Conservation (phyloP, 441 rosid species). For the Erysimum cheiri region DNA sequence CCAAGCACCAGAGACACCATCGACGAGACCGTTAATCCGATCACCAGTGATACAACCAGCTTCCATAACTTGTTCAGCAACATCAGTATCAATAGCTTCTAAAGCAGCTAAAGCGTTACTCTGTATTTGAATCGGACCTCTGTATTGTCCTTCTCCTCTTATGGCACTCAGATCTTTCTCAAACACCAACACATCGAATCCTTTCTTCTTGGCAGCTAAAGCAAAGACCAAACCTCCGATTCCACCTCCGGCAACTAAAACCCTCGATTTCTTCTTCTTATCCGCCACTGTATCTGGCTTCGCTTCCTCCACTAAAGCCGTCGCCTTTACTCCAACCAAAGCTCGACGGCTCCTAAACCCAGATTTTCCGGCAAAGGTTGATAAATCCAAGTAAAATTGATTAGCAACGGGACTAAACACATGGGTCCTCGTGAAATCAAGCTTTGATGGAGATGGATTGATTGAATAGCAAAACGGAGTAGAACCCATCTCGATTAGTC, state of each 20-base stretch:
- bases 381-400: slow-evolving; percentile 49
- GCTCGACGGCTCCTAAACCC: slow-evolving; percentile 36
- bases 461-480: slow-evolving; percentile 59
- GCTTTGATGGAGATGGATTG: slow-evolving; percentile 53
- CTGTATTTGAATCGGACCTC: slow-evolving; percentile 93
- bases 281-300: slow-evolving; percentile 13
- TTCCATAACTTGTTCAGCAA: slow-evolving; percentile 80
- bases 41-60: slow-evolving; percentile 94
- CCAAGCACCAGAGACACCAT: slow-evolving; percentile 92
- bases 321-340: slow-evolving; percentile 49
- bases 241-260: slow-evolving; percentile 92
- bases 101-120: slow-evolving; percentile 95
- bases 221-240: slow-evolving; percentile 91
- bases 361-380: slow-evolving; percentile 45
- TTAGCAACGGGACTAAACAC: slow-evolving; percentile 49
- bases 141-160: slow-evolving; percentile 93
- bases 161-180: slow-evolving; percentile 89
- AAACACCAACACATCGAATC: slow-evolving; percentile 84
- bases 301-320: slow-evolving; percentile 44
- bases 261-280: slow-evolving; percentile 54
- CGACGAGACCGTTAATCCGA: slow-evolving; percentile 91
- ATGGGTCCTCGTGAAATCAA: slow-evolving; percentile 59
- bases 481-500: slow-evolving; percentile 55
- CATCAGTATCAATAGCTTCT: slow-evolving; percentile 84
- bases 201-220: slow-evolving; percentile 83